These are phyloP conservation scores for Samsoniella hepiali DNA, from an alignment of 2,329 filamentous ascomycete genomes.

Conservation along the genomic window DNA sequence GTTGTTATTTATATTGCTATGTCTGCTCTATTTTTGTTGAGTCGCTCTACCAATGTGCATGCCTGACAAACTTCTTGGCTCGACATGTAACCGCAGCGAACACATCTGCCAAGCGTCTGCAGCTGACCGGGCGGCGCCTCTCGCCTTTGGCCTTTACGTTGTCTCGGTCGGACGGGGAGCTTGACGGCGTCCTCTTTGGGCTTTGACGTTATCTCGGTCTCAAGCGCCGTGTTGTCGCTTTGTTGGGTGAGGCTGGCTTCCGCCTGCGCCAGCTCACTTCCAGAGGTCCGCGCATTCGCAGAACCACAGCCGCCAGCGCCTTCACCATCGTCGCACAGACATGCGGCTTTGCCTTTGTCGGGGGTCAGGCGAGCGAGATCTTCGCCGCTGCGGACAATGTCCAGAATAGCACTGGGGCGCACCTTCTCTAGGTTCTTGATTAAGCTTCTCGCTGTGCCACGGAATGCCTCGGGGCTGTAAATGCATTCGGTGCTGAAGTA, in stretches of 20 bases:
- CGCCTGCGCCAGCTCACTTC: conserved; percentile 78
- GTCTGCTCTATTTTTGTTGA: conserved; percentile 75
- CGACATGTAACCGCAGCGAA: conserved; percentile 90
- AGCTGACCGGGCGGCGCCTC: conserved; percentile 40
- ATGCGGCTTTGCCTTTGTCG: conserved; percentile 35
- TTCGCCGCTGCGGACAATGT: conserved; percentile 91
- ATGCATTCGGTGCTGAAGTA: conserved; percentile 99
- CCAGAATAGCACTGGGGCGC: conserved; percentile 87
- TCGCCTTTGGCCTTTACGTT: conserved; percentile 26
- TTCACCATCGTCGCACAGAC: conserved; percentile 37
- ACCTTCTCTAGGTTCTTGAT: conserved; percentile 96
- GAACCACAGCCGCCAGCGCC: conserved; percentile 67
- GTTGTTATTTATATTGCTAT: conserved; percentile 47
- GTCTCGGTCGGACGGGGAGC: conserved; percentile 33
- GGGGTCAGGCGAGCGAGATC: conserved; percentile 81
- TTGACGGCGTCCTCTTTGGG: conserved; percentile 30
- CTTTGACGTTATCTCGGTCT: conserved; percentile 32
- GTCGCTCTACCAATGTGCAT: conserved; percentile 79
- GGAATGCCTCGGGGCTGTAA: conserved; percentile 94
- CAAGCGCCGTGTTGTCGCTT: conserved; percentile 25
- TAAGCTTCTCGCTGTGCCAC: conserved; percentile 82
- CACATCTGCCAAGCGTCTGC: conserved; percentile 78
- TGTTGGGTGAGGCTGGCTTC: conserved; percentile 49
- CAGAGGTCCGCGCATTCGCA: conserved; percentile 59
- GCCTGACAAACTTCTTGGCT: conserved; percentile 94